Evolutionary conservation across 306 rosid species (phyloP).

Genomic region (Sesbania bispinosa): DNA sequence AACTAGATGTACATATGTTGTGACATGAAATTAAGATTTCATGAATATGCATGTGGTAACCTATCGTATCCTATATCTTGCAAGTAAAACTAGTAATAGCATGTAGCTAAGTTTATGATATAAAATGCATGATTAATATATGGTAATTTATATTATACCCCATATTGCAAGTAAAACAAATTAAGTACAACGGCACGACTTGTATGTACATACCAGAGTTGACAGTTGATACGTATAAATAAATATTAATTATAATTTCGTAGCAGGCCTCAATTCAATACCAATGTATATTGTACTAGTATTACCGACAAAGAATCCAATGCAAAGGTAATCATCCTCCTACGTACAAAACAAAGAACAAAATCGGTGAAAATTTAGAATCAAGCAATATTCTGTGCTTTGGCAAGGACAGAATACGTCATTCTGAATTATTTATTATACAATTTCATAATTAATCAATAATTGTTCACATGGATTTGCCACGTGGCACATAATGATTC

Average conservation of each 20-base stretch:
- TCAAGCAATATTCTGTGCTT: slow-evolving; percentile 16
- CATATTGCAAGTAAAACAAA: no score
- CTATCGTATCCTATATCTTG: no score
- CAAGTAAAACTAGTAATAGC: no score
- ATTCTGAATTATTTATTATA: slow-evolving; percentile 22
- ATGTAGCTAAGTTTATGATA: no score
- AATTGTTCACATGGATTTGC: slow-evolving; percentile 15
- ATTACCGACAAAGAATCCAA: slow-evolving; percentile 38
- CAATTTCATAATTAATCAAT: not conserved
- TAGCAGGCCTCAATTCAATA: not conserved
- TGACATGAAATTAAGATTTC: no score
- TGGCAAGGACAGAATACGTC: slow-evolving; percentile 10
- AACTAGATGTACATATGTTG: no score
- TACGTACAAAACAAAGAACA: slow-evolving; percentile 25
- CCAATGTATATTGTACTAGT: not conserved
- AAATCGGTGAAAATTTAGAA: slow-evolving; percentile 22
- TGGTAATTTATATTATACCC: no score
- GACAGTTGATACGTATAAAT: not conserved
- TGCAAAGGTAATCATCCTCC: slow-evolving; percentile 21
- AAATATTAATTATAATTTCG: not conserved
- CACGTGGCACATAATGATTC: not conserved
- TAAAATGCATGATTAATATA: no score
- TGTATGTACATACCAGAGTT: no score
- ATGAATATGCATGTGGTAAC: no score
- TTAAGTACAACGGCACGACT: no score